Base-by-base conservation (phyloP, 768 basidiomycete genomes). In the Amanita exitialis region DNA sequence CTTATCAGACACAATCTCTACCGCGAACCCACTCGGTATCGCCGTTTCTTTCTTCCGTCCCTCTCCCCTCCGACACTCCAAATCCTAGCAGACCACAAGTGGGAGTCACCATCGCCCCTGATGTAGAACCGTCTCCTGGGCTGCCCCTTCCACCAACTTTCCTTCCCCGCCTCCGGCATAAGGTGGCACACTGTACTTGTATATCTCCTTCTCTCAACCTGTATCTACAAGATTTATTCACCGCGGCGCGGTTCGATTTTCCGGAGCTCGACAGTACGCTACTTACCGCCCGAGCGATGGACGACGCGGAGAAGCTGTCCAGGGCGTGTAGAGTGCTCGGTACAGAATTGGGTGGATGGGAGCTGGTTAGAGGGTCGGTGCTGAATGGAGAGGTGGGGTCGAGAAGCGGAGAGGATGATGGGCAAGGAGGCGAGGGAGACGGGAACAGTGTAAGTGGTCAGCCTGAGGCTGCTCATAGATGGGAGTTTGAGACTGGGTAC, bases 161-260 rank as follows among this genome's bases (percentile, higher is more conserved):
- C 4, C 66, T 70, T 27, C 55, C 71, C 49, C 46, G 58, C 34
- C 54, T 56, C 18, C 60, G 71, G 16, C 67, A 60, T 44, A 43
- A 65, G 52, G 59, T 64, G 2, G 64, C 61, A 47, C 55, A 59
- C 8, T 65, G 68, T 47, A 71, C 76, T 2, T 65, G 69, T 51
- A 66, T 86, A 27, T 69, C 81, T 8, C 69, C 77, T 0, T 62
- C 64, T 2, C 71, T 90, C 6, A 65, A 66, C 6, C 65, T 82
- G n/a, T 90, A 90, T 58, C 69, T 86, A 6, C 73, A 80, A 8
- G 86, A 90, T 60, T 68, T 90, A 9, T 83, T 90, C 54, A 74
- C 81, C 23, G 87, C 88, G 3, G 75, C 81, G 20, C 78, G 88
- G 6, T 84, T 41, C 15, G 48, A 90, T 58, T 79, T 83, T 59